Base-by-base conservation (phyloP, 805 yeast genomes). In the Wickerhamomyces xylosicus region DNA sequence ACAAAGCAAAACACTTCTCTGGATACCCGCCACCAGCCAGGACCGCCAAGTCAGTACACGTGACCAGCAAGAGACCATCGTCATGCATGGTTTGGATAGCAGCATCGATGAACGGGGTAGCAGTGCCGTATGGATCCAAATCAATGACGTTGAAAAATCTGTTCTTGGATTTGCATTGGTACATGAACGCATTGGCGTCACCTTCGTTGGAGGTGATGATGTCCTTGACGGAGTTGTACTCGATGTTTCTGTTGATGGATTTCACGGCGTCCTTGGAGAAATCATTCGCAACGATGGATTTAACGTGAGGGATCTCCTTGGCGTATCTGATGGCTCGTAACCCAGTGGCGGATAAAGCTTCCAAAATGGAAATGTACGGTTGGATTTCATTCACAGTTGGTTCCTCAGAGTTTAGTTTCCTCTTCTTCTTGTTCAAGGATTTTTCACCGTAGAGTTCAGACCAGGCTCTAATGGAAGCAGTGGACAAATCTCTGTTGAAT, bases 121-220 rank as follows among this genome's bases (percentile, higher is more conserved):
- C 98, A 0, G 97, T 82, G 22, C 99, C 99, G 56, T 92, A 92
- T 0, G 99, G 99, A 59, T 92, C 99, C 37, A 92, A 69, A 61
- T 92, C 99, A 41, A 92, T 76, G 3, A 85, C 84, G 55, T 92
- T 95, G 61, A 81, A 87, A 38, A 66, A 65, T 19, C 63, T 68
- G 15, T 53, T 60, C 36, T 62, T 55, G 11, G 47, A 53, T 51
- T 61, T 61, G 45, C 52, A 62, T 56, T 42, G 62, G 38, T 79
- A 66, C 95, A 92, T 85, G 53, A 72, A 76, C 32, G 74, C 75
- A 47, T 83, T 86, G n/a, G 98, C 98, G 62, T 92, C 97, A 25
- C 92, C 95, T 48, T 74, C 73, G 48, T 83, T 78, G 8, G 92
- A 71, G 34, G 54, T 58, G 17, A 90, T 89, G 21, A 69, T 69